Evolutionary conservation across 306 rosid species (phyloP), one percentile per base, ranked within the genome.

Genomic region (Inga leiocalycina): DNA sequence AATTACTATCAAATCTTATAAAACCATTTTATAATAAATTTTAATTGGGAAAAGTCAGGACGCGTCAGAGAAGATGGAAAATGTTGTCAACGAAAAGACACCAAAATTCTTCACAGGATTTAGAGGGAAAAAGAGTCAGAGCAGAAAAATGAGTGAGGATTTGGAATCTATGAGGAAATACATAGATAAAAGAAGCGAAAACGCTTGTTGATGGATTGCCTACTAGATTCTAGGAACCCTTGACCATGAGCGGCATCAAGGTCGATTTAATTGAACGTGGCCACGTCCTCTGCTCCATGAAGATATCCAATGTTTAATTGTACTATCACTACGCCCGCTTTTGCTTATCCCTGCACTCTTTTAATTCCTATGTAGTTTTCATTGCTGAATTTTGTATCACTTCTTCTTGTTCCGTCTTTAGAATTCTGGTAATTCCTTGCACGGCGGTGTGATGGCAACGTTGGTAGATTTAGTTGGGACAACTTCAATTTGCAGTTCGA

Each of bases 381-480:
- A 11, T 71, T 5, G 46, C 34, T 8, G 68, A 6, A 15, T n/a
- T 32, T 13, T 24, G 17, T 10, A 17, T 52, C 34, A 14, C 24
- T 35, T 1, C 4, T 34, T 41, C 37, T 46, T 43, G 4, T 30
- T 44, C 20, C 24, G 19, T 72, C 24, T 11, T 6, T 66, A 91
- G 93, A 95, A 93, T 80, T 59, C 86, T 6, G 97, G 93, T 0
- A 91, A 92, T 83, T 85, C 89, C 79, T 74, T 96, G 71, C 98
- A 91, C 89, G 98, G 98, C 4, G 97, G 98, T 39, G 99, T 93
- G 66, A 89, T 90, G 7, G 98, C 97, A 46, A 57, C 99, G 41
- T 83, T 96, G 76, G 99, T 96, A 68, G 99, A 96, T 52, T 71
- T 93, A 66, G 85, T 95, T 3, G 98, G 99, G 0, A 90, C 94